These are phyloP conservation scores for Helicocarpus griseus DNA, from an alignment of 2,329 filamentous ascomycete genomes.

Conservation along the genomic window DNA sequence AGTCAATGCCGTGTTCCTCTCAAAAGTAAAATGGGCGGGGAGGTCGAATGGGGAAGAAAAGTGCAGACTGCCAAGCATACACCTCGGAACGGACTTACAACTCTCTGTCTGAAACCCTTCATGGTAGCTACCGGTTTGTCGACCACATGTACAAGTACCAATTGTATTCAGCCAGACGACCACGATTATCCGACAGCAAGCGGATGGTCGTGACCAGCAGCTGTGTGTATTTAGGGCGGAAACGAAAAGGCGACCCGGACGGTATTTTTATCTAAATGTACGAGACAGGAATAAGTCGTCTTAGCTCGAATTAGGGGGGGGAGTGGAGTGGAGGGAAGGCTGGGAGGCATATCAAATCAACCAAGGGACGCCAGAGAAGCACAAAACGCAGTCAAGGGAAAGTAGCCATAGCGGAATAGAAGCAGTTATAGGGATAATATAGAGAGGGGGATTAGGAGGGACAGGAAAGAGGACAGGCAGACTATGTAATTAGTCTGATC, in stretches of 20 bases:
- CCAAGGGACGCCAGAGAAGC: background rate
- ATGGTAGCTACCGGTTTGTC: slow-evolving; percentile 50
- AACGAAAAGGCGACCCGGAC: background rate
- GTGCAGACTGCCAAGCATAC: too few relatives aligned
- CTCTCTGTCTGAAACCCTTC: slow-evolving; percentile 96
- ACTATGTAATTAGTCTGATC: background rate
- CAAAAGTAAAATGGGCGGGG: slow-evolving; percentile 1
- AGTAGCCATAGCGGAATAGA: background rate
- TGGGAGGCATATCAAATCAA: background rate
- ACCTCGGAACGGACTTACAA: slow-evolving; percentile 63
- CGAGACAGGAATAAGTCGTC: background rate
- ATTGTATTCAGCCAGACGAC: slow-evolving; percentile 7
- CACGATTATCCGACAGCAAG: slow-evolving; percentile 7
- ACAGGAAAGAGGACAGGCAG: background rate
- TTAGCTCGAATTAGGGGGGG: background rate
- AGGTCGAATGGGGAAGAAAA: slow-evolving; percentile 13
- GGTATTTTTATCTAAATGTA: background rate
- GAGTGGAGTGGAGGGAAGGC: background rate
- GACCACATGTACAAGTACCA: slow-evolving; percentile 14
- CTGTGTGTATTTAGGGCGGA: background rate
- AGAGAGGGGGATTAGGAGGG: background rate
- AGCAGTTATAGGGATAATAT: too few relatives aligned
- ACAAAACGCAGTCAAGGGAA: background rate
- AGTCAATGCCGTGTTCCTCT: slow-evolving; percentile 26
- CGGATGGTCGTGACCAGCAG: slow-evolving; percentile 5